Evolutionary conservation across 352 stramenopile species (phyloP), one percentile per base, ranked within the genome.

Genomic region (Blastocystis sp.): DNA sequence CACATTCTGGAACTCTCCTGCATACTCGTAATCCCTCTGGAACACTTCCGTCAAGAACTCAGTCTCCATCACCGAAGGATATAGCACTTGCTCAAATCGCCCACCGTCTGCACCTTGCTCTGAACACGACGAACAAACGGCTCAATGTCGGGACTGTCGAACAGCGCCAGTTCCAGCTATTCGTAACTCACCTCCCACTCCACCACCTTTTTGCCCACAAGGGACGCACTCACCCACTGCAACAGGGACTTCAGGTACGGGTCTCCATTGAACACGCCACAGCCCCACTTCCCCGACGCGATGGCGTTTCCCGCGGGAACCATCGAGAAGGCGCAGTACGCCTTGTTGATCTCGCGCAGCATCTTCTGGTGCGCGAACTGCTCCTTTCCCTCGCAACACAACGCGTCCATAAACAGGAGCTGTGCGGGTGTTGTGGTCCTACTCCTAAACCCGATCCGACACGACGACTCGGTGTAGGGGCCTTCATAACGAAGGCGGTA

Each of bases 311-410:
- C 19, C 11, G 45, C 34, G 9, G 28, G 4, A 23, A 19, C 23
- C 5, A 62, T 38, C n/a, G 11, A 40, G 43, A 81, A 81, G 28
- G 43, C 70, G 59, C 34, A 23, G 23, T 65, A 62, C 1, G 70
- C 70, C 43, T 81, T 81, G 53, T 81, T 81, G 4, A 81, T 65
- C n/a, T 81, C 70, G 23, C 70, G 70, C n/a, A 81, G 70, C 21
- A 81, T 62, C 9, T 17, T n/a, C n/a, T 38, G 28, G 2, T 43
- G 14, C 9, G 11, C 5, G 38, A 81, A 81, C 28, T 81, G 48
- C 4, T 41, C 21, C 28, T 2, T 53, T 17, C 11, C 28, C 40
- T 34, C 48, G 9, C 7, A 65, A 19, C 40, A 34, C 14, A 66
- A 23, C 11, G 70, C 48, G 38, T 81, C 70, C 40, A 81, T 81